Conservation (phyloP, 1,284 basidiomycete genomes). For the Rhodotorula sp. region DNA sequence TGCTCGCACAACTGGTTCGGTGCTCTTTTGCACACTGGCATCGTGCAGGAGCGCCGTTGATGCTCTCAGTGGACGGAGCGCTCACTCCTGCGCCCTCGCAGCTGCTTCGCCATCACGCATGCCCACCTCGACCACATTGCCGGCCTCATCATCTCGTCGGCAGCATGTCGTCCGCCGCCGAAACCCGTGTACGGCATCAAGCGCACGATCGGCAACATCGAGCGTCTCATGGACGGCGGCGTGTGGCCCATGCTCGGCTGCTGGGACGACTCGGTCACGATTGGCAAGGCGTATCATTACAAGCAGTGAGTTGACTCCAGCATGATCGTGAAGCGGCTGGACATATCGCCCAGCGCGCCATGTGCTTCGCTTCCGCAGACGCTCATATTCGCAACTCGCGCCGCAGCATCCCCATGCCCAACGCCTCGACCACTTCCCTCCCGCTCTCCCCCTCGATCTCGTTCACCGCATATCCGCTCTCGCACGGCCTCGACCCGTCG, state of each 20-base stretch:
- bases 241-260: slow-evolving; percentile 46
- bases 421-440: neutral
- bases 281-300: slow-evolving; percentile 40
- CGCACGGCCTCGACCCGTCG: slow-evolving; percentile 63
- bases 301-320: slow-evolving; percentile 26
- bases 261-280: slow-evolving; percentile 24
- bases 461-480: slow-evolving; percentile 66
- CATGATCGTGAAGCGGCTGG: no score
- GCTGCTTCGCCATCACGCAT: slow-evolving; percentile 42
- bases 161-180: slow-evolving; percentile 19
- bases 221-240: slow-evolving; percentile 43
- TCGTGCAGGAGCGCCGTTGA: neutral
- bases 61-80: neutral
- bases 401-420: slow-evolving; percentile 9
- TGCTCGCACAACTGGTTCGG: neutral
- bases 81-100: neutral
- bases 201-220: slow-evolving; percentile 43
- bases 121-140: slow-evolving; percentile 46
- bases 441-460: slow-evolving; percentile 54
- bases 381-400: neutral
- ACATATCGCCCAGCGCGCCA: neutral
- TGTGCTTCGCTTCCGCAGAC: neutral
- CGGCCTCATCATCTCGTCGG: slow-evolving; percentile 44
- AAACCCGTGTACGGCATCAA: slow-evolving; percentile 42
- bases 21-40: neutral